These are phyloP conservation scores for Geotrichum candidum DNA, from an alignment of 1,139 yeast species.

Conservation along the genomic window DNA sequence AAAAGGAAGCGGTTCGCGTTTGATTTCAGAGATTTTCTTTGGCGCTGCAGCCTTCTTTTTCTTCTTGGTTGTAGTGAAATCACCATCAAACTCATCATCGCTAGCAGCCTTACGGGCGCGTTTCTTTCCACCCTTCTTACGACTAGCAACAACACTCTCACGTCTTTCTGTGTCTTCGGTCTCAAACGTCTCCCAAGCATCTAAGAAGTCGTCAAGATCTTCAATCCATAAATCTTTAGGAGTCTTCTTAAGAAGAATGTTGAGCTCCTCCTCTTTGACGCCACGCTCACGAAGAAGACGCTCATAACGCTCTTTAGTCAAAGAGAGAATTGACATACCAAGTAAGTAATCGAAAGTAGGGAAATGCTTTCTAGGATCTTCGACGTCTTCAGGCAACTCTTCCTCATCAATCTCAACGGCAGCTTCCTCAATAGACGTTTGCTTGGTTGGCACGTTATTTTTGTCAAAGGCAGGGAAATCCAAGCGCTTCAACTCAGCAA, in stretches of 20 bases:
- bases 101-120: constrained; percentile 3
- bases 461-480: constrained; percentile 75
- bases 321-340: constrained; percentile 89
- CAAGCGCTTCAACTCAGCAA: constrained; percentile 53
- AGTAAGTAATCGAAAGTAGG: constrained; percentile 44
- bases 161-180: constrained; percentile 46
- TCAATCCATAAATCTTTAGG: constrained; percentile 86
- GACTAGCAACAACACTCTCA: constrained; percentile 24
- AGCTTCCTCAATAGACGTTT: constrained; percentile 35
- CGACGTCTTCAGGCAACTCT: constrained; percentile 28
- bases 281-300: constrained; percentile 66
- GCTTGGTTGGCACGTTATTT: constrained; percentile 51
- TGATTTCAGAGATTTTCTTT: constrained; percentile 13
- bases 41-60: constrained; percentile 18
- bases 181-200: constrained; percentile 60
- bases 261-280: constrained; percentile 67
- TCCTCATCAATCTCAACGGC: constrained; percentile 39
- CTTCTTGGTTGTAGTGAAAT: constrained; percentile 18
- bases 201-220: constrained; percentile 71
- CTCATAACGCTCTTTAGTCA: constrained; percentile 84
- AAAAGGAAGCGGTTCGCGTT: constrained; percentile 7
- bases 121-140: constrained; percentile 21
- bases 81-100: constrained; percentile 24
- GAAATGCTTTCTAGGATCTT: constrained; percentile 36
- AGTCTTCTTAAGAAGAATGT: constrained; percentile 54